A percentile compares a stretch with the other conserved stretches of the same genome.
Evolutionary conservation across 139 green algal species (phyloP).

Genomic region (Desmodesmus armatus): DNA sequence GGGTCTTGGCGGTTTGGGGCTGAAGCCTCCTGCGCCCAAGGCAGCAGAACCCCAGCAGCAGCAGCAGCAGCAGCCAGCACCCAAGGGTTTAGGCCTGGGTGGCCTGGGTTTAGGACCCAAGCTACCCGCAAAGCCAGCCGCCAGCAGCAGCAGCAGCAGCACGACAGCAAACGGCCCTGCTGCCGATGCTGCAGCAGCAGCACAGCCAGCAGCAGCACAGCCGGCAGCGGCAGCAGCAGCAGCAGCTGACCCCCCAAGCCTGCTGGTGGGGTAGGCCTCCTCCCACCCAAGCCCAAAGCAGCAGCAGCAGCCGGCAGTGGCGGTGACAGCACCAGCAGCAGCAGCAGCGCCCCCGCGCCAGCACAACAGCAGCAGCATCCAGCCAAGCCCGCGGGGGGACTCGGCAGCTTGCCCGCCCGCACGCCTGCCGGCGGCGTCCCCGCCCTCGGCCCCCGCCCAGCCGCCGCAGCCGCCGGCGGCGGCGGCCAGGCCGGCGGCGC

Average conservation of each 20-base stretch:
- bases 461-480: neutral
- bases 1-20: slow-evolving; percentile 27
- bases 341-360: neutral
- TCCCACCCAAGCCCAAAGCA: slow-evolving; percentile 21
- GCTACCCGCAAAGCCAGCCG: slow-evolving; percentile 1
- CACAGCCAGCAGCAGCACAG: slow-evolving; percentile 27
- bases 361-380: slow-evolving; percentile 21
- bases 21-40: slow-evolving; percentile 15
- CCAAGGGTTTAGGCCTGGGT: slow-evolving; percentile 26
- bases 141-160: slow-evolving; percentile 4
- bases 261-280: slow-evolving; percentile 15
- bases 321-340: neutral
- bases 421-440: slow-evolving; percentile 26
- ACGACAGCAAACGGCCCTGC: too few relatives aligned
- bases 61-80: slow-evolving; percentile 27
- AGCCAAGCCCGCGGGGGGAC: slow-evolving; percentile 13
- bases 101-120: slow-evolving; percentile 19
- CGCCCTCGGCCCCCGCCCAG: slow-evolving; percentile 11
- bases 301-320: slow-evolving; percentile 11
- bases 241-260: neutral
- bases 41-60: slow-evolving; percentile 27
- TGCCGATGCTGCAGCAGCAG: slow-evolving; percentile 13
- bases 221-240: slow-evolving; percentile 35
- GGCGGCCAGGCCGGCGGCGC: neutral
- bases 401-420: slow-evolving; percentile 17